Base-by-base conservation (phyloP, 83 land plant genomes). In the Thuja plicata region DNA sequence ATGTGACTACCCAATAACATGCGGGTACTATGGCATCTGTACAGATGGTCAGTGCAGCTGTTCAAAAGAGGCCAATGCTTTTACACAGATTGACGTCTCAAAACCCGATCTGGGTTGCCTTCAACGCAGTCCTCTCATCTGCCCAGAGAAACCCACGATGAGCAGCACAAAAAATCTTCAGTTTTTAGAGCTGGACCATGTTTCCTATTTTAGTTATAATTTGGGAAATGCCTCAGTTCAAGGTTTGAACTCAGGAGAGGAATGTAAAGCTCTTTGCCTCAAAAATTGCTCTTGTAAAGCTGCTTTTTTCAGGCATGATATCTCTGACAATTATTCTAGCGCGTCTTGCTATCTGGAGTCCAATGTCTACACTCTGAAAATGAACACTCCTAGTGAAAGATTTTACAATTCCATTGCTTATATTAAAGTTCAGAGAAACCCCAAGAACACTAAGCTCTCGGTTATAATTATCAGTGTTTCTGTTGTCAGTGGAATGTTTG, bases 11-110 rank as follows among this genome's bases (percentile, higher is more conserved):
- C 94, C 94, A 5, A 41, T 50, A 87, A 90, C 60, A 62, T 93
- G 94, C 86, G 94, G 94, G 27, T n/a, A 40, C 1, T 89, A 87
- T 66, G 93, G 94, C 7, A 81, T 93, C 57, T 93, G 94, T 48
- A 84, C 90, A 0, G 54, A 71, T 17, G 91, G 92, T 12, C 84
- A 89, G 10, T 93, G 93, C 83, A 91, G 89, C 45, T 93, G 94
- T 81, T 90, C 91, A 16, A 41, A n/a, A 43, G 24, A 43, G 27
- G 46, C n/a, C 11, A 32, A 41, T 24, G 48, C 4, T 10, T 76
- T 76, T 35, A 0, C 0, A 34, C 38, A 9, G 5, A 35, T 76
- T 76, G 79, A 76, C 9, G 37, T 1, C 4, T 76, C 79, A 10
- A 35, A 35, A 34, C 79, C 40, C 40, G 35, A 46, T 0, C 17